These are phyloP conservation scores for Fusarium brachygibbosum DNA, from an alignment of 2,329 filamentous ascomycete genomes.

Conservation along the genomic window DNA sequence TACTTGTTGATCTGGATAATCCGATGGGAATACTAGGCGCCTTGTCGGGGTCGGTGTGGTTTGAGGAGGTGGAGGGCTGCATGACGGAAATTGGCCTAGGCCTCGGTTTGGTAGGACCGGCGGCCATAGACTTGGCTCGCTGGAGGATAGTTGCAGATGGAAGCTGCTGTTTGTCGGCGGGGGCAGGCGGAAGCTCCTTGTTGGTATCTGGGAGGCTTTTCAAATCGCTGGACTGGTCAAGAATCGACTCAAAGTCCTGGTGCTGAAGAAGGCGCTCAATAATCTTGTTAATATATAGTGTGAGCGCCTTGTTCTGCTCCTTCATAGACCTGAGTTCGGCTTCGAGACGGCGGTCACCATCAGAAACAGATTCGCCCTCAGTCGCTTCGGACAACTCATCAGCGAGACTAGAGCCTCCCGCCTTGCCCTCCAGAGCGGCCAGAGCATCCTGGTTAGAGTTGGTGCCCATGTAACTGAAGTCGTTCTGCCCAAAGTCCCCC, in stretches of 20 bases:
- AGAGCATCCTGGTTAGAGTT: constrained; percentile 74
- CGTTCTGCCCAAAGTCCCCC: constrained; percentile 87
- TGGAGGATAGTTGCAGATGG: constrained; percentile 67
- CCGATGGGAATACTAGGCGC: constrained; percentile 82
- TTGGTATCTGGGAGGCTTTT: constrained; percentile 67
- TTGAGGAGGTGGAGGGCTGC: constrained; percentile 57
- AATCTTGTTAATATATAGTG: constrained; percentile 98
- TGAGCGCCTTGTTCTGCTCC: constrained; percentile 97
- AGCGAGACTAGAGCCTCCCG: constrained; percentile 74
- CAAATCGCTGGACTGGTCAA: constrained; percentile 80
- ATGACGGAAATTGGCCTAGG: constrained; percentile 71
- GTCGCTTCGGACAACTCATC: constrained; percentile 85
- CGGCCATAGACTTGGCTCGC: constrained; percentile 72
- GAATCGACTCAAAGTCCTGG: constrained; percentile 93
- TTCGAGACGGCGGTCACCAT: constrained; percentile 77
- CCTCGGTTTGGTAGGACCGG: constrained; percentile 61
- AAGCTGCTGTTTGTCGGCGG: constrained; percentile 53
- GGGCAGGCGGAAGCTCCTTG: constrained; percentile 86
- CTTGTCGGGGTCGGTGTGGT: constrained; percentile 76
- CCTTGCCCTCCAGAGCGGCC: constrained; percentile 71
- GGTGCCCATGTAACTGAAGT: constrained; percentile 77
- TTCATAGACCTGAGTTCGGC: constrained; percentile 82
- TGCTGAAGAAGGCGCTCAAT: constrained; percentile 95
- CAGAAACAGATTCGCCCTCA: constrained; percentile 68
- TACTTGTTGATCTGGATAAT: constrained; percentile 67